Evolutionary conservation across 2,329 filamentous ascomycete genomes (phyloP).

Genomic region (Cladobotryum mycophilum): DNA sequence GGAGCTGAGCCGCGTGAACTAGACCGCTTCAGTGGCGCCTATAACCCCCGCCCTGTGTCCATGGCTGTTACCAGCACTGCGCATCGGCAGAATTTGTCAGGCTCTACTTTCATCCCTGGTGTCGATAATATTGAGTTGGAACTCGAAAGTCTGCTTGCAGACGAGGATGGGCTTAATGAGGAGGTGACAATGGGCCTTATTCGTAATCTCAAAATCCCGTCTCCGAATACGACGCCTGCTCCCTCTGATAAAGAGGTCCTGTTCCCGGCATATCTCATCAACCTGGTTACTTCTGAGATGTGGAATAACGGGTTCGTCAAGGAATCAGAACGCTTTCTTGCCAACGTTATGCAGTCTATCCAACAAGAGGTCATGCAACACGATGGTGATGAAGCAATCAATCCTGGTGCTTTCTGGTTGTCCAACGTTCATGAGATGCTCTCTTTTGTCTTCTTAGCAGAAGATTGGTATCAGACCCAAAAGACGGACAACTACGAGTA

Average conservation of each 20-base stretch:
- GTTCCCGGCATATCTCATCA: slow-evolving; percentile 98
- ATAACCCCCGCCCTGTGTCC: slow-evolving; percentile 90
- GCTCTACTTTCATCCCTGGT: slow-evolving; percentile 71
- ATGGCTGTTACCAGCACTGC: slow-evolving; percentile 74
- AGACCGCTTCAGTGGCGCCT: slow-evolving; percentile 86
- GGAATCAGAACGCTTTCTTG: slow-evolving; percentile 96
- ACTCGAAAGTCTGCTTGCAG: slow-evolving; percentile 84
- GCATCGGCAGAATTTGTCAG: slow-evolving; percentile 65
- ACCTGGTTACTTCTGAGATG: slow-evolving; percentile 98
- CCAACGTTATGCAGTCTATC: slow-evolving; percentile 99
- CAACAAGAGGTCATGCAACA: slow-evolving; percentile 99
- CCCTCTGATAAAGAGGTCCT: slow-evolving; percentile 98
- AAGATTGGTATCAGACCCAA: slow-evolving; percentile 99
- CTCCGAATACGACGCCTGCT: slow-evolving; percentile 76
- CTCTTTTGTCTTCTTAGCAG: slow-evolving; percentile 96
- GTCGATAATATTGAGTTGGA: slow-evolving; percentile 92
- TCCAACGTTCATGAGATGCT: slow-evolving; percentile 99
- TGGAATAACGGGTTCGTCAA: slow-evolving; percentile 99
- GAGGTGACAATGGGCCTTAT: slow-evolving; percentile 96
- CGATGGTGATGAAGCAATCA: slow-evolving; percentile 93
- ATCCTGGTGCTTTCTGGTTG: slow-evolving; percentile 96
- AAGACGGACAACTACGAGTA: slow-evolving; percentile 99
- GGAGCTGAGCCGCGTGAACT: slow-evolving; percentile 78
- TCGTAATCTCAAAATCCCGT: slow-evolving; percentile 91
- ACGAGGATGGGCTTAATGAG: slow-evolving; percentile 93